A percentile compares a stretch with the other conserved stretches of the same genome.
Conservation (phyloP, 352 stramenopile species). For the Phytopythium kandeliae region DNA sequence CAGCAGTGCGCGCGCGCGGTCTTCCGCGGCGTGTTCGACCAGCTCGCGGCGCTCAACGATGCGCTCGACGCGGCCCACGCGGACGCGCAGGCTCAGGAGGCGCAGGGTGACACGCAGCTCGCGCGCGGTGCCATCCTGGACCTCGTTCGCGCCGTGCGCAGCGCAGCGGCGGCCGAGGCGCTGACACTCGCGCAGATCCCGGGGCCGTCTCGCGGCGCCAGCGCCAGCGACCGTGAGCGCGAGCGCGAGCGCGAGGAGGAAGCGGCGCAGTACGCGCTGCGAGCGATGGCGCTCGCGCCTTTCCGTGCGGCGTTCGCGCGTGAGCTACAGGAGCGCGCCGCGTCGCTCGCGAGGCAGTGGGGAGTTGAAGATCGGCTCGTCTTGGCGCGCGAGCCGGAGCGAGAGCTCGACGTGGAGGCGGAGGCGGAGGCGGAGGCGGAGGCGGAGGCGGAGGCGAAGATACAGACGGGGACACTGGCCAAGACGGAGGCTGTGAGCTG, state of each 20-base stretch:
- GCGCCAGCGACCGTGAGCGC: not conserved
- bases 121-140: not conserved
- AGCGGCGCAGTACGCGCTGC: not conserved
- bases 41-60: not conserved
- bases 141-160: not conserved
- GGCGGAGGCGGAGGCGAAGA: too few species aligned
- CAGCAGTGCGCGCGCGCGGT: not conserved
- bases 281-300: not conserved
- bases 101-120: not conserved
- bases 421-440: not conserved
- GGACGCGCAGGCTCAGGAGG: not conserved
- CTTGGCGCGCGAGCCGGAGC: not conserved
- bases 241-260: not conserved
- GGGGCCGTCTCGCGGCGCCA: too few species aligned
- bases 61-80: not conserved
- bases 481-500: not conserved
- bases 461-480: too few species aligned
- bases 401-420: not conserved
- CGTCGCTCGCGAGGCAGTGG: not conserved
- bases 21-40: constrained; percentile 4
- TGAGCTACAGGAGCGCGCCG: not conserved
- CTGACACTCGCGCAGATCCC: not conserved
- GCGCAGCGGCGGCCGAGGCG: not conserved
- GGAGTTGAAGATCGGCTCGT: too few species aligned
- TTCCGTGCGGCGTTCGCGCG: not conserved